Evolutionary conservation across 2,329 filamentous ascomycete species (phyloP).

Genomic region (Penicillium sp.): DNA sequence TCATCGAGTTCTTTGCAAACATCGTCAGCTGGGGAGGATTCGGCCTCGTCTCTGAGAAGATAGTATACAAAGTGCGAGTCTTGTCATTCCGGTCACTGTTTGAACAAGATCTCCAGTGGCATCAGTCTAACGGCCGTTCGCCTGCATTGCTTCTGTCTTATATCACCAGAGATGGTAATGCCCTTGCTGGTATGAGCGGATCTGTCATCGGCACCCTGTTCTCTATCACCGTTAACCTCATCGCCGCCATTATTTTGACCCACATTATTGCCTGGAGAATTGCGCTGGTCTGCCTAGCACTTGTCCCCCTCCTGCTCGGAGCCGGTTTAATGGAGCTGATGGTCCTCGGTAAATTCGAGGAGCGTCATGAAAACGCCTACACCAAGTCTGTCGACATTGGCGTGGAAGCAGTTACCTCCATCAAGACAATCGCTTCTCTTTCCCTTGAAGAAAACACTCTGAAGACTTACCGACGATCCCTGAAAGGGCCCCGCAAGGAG

Average conservation of each 20-base stretch:
- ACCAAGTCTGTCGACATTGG: conserved; percentile 53
- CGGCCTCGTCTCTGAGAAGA: conserved; percentile 61
- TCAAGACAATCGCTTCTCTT: conserved; percentile 53
- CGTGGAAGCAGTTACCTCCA: conserved; percentile 53
- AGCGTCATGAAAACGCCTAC: conserved; percentile 53
- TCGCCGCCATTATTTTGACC: conserved; percentile 66
- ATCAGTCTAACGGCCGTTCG: conserved; percentile 63
- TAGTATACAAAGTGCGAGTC: conserved; percentile 63
- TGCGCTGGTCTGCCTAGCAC: conserved; percentile 67
- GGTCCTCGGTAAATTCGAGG: conserved; percentile 60
- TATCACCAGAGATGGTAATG: conserved; percentile 68
- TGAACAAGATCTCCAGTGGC: conserved; percentile 68
- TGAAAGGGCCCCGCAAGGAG: conserved; percentile 50
- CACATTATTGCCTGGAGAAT: conserved; percentile 76
- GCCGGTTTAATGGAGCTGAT: conserved; percentile 68
- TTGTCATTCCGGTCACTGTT: conserved; percentile 65
- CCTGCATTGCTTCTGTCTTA: conserved; percentile 63
- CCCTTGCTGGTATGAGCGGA: conserved; percentile 67
- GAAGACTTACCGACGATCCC: conserved; percentile 46
- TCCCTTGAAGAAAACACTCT: conserved; percentile 54
- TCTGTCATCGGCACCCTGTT: conserved; percentile 69
- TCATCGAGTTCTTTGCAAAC: conserved; percentile 62
- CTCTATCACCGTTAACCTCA: conserved; percentile 66
- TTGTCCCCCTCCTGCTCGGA: conserved; percentile 67
- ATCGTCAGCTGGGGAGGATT: conserved; percentile 59